phyloP scores from a whole-genome alignment of 352 stramenopile genomes.

The Hyaloperonospora arabidopsidis region DNA sequence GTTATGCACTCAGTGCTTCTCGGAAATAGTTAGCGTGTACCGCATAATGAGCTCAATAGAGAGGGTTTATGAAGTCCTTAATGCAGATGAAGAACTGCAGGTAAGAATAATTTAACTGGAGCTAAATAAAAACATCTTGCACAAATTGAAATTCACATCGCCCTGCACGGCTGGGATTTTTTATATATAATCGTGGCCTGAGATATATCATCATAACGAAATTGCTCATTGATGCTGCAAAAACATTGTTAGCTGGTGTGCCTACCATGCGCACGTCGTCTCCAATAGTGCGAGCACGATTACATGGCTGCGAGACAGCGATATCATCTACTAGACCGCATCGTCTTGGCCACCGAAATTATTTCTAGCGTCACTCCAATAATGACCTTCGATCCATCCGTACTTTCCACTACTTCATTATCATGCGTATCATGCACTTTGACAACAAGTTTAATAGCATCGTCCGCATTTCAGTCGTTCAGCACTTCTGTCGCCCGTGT shows the following conservation, averaged over 20 bases:
- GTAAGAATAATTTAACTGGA: constrained; percentile 42
- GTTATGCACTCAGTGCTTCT: constrained; percentile 76
- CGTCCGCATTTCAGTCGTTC: not conserved
- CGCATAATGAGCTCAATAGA: constrained; percentile 44
- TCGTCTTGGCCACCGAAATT: constrained; percentile 8
- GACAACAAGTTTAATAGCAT: not conserved
- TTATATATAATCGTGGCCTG: constrained; percentile 14
- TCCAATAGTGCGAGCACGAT: constrained; percentile 16
- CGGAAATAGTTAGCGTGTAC: constrained; percentile 71
- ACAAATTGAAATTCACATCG: not conserved
- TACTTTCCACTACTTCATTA: constrained; percentile 1
- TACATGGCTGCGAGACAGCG: constrained; percentile 11
- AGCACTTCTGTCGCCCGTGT: too few species aligned
- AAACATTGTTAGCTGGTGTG: constrained; percentile 26
- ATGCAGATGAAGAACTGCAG: constrained; percentile 32
- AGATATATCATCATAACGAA: constrained; percentile 2
- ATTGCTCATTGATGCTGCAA: constrained; percentile 9
- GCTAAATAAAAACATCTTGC: too few species aligned
- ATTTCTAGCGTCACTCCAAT: constrained; percentile 7
- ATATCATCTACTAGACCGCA: not conserved
- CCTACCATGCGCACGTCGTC: constrained; percentile 8
- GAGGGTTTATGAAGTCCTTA: constrained; percentile 15
- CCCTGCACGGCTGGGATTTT: constrained; percentile 9
- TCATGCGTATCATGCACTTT: constrained; percentile 1
- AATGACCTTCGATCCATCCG: constrained; percentile 4